Evolutionary conservation across 2,329 filamentous ascomycete genomes (phyloP).

Genomic region (Thelonectria blattea): DNA sequence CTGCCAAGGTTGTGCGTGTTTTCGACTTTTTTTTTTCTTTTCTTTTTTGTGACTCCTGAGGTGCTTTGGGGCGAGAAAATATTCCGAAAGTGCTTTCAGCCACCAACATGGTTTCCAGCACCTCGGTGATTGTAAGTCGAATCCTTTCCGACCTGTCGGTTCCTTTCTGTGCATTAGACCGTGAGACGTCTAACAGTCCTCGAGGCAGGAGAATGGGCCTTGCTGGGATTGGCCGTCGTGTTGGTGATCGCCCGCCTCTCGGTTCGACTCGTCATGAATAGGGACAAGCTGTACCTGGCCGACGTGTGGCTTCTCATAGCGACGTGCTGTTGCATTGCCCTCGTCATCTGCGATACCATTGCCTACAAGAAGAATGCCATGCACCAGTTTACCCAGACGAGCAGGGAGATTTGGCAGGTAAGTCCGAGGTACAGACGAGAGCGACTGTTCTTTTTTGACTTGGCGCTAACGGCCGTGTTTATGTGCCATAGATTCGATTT

Average conservation of each 20-base stretch:
- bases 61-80: not conserved
- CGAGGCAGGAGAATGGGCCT: constrained; percentile 12
- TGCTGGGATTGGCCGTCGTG: constrained; percentile 9
- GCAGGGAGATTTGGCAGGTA: constrained; percentile 8
- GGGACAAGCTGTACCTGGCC: constrained; percentile 10
- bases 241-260: constrained; percentile 9
- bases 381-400: not conserved
- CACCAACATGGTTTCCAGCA: not conserved
- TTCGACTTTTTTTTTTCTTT: not conserved
- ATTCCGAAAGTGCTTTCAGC: not conserved
- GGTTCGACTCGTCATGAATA: constrained; percentile 14
- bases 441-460: no score
- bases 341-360: constrained; percentile 11
- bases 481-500: constrained; percentile 21
- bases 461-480: not conserved
- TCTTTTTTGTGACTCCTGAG: not conserved
- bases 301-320: constrained; percentile 7
- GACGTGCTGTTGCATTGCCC: not conserved
- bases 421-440: not conserved
- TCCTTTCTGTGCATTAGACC: accelerated
- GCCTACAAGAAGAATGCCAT: constrained; percentile 6
- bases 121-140: constrained; percentile 2
- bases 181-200: not conserved
- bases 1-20: not conserved
- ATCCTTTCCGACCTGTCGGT: not conserved